phyloP scores from a whole-genome alignment of 2,329 filamentous ascomycete genomes.

The Colletotrichum kahawae region DNA sequence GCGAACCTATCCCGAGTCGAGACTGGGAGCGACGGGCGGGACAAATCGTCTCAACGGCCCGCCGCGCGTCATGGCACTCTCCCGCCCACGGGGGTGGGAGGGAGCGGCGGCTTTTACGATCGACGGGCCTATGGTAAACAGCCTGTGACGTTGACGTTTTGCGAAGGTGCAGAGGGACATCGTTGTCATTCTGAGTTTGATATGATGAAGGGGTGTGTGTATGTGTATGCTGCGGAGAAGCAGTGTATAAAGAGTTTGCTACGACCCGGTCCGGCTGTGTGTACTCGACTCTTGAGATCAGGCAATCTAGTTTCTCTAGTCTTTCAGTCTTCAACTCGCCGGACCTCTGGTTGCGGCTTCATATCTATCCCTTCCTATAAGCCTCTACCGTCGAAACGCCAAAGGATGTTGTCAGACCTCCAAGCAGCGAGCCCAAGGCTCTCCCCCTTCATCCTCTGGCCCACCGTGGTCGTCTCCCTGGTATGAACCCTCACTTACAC shows the following conservation, averaged over 20 bases:
- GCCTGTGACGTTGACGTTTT: not conserved
- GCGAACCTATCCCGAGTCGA: not conserved
- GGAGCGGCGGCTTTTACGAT: not conserved
- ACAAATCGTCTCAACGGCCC: not conserved
- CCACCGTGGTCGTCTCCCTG: not conserved
- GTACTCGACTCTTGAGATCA: not conserved
- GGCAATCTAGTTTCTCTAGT: not conserved
- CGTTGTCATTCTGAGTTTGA: not conserved
- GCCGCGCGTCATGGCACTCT: not conserved
- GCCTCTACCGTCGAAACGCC: too few relatives aligned
- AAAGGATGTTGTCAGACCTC: not conserved
- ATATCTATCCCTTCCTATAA: not conserved
- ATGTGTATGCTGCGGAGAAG: not conserved
- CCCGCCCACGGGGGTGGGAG: not conserved
- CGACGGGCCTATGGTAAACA: not conserved
- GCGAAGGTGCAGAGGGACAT: not conserved
- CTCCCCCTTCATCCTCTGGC: constrained; percentile 6
- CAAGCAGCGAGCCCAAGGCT: not conserved
- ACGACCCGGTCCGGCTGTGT: not conserved
- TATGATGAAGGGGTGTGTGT: not conserved
- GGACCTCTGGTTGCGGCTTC: not conserved
- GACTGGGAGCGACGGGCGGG: not conserved
- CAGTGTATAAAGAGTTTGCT: not conserved
- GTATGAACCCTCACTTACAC: not conserved
- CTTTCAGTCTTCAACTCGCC: not conserved